phyloP scores from a whole-genome alignment of 2,329 filamentous ascomycete species.

The Clonostachys rosea region DNA sequence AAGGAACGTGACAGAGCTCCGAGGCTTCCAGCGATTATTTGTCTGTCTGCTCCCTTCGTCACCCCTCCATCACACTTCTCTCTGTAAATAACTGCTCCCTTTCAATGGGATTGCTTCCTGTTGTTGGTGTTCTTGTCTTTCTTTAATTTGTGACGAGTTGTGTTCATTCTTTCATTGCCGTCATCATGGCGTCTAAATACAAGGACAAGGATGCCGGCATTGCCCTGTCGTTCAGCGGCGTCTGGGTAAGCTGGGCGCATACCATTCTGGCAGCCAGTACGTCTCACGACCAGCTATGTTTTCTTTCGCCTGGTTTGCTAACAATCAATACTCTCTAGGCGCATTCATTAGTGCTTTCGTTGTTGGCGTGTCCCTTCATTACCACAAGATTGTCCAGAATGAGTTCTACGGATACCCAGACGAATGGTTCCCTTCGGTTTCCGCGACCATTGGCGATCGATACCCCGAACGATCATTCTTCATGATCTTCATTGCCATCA shows the following conservation, averaged over 20 bases:
- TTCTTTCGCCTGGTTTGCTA: neutral
- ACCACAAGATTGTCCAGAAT: slow-evolving; percentile 96
- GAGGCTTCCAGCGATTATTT: neutral
- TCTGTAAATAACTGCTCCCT: too few relatives aligned
- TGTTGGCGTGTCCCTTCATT: slow-evolving; percentile 79
- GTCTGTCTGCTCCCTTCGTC: slow-evolving; percentile 3
- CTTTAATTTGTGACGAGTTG: too few relatives aligned
- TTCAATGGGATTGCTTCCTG: too few relatives aligned
- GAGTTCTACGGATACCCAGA: slow-evolving; percentile 92
- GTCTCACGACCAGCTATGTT: slow-evolving; percentile 15
- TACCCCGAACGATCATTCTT: slow-evolving; percentile 97
- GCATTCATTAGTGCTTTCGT: slow-evolving; percentile 85
- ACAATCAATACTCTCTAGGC: slow-evolving; percentile 34
- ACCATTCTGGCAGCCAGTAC: slow-evolving; percentile 77
- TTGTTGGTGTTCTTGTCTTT: too few relatives aligned
- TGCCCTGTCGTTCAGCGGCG: slow-evolving; percentile 68
- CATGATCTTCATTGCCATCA: slow-evolving; percentile 95
- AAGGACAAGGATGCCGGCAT: slow-evolving; percentile 62
- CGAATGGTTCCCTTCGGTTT: slow-evolving; percentile 96
- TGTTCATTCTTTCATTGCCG: too few relatives aligned
- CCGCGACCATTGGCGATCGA: slow-evolving; percentile 92
- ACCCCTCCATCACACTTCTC: slow-evolving; percentile 13
- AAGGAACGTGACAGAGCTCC: neutral
- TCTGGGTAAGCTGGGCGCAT: slow-evolving; percentile 87
- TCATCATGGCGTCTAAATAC: slow-evolving; percentile 37